Percentiles rank a stretch among this genome's conserved stretches.
Evolutionary conservation across 2,329 filamentous ascomycete genomes (phyloP).

Genomic region (Orbilia blumenaviensis): DNA sequence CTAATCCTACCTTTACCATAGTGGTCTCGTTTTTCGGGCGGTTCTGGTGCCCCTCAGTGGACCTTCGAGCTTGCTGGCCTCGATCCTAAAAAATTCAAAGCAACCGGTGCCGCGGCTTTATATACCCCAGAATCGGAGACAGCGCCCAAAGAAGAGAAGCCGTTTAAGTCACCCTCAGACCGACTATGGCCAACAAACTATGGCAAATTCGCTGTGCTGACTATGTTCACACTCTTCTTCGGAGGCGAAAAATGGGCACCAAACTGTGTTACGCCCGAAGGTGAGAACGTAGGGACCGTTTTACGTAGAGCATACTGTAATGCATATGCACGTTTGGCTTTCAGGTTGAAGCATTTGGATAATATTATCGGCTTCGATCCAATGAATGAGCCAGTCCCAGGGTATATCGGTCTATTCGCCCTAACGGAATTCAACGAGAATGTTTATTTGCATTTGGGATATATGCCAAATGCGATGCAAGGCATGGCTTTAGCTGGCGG

Average conservation of each 20-base stretch:
- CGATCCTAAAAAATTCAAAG: slow-evolving; percentile 57
- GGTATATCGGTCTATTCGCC: slow-evolving; percentile 62
- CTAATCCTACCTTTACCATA: not conserved
- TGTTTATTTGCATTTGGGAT: slow-evolving; percentile 63
- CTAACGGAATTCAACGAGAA: slow-evolving; percentile 63
- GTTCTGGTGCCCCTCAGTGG: slow-evolving; percentile 63
- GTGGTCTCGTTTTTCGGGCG: slow-evolving; percentile 63
- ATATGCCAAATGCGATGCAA: slow-evolving; percentile 61
- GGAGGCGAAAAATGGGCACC: slow-evolving; percentile 90
- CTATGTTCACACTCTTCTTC: slow-evolving; percentile 95
- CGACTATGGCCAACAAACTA: slow-evolving; percentile 94
- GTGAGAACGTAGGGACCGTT: slow-evolving; percentile 94
- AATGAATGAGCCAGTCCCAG: slow-evolving; percentile 63
- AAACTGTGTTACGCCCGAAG: slow-evolving; percentile 70
- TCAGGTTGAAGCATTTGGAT: slow-evolving; percentile 62
- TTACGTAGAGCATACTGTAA: slow-evolving; percentile 84
- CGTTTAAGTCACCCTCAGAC: slow-evolving; percentile 55
- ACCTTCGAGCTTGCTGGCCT: slow-evolving; percentile 63
- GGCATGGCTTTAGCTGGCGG: slow-evolving; percentile 63
- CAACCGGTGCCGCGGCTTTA: slow-evolving; percentile 54
- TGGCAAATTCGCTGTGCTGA: slow-evolving; percentile 81
- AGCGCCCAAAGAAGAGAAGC: slow-evolving; percentile 45
- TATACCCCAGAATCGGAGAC: slow-evolving; percentile 48
- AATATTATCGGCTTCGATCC: slow-evolving; percentile 62
- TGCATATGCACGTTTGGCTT: slow-evolving; percentile 81